Base-by-base conservation (phyloP, 208 protist genomes). In the Trypanosoma congolense region DNA sequence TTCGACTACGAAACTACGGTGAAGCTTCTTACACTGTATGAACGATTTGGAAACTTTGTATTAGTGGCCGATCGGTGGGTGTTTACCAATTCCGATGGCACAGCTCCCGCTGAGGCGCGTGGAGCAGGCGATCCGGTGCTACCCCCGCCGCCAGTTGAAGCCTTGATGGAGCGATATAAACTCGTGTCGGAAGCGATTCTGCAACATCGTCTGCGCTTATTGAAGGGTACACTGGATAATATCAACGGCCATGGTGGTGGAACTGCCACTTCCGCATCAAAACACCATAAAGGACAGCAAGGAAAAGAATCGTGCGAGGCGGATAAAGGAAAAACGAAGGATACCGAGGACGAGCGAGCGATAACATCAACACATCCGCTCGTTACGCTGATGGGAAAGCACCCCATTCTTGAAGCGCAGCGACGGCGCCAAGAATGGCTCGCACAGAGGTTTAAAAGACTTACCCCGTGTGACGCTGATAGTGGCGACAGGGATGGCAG, bases 51-150 rank as follows among this genome's bases (percentile, higher is more conserved):
- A 19, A 90, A 82, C 30, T 75, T 79, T 26, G 38, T 78, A 5
- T 62, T 90, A 18, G 56, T 80, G 16, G 68, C 51, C 5, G 82
- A 90, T 36, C 70, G 82, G 1, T 90, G 82, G 78, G 5, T 2
- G 4, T 54, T 24, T 38, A 56, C 44, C 9, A 47, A 70, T 21
- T 12, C 21, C n/a, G 14, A 25, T 33, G 36, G 30, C 18, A 29
- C 16, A 35, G 45, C 21, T 8, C 22, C 41, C 19, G 33, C 24
- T 2, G 18, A 9, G 2, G 26, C 2, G 30, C 18, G 4, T 18
- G 35, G 19, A 16, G 21, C 42, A 28, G 18, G n/a, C 26, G 40
- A 33, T 18, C 10, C 24, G 47, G n/a, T 12, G 19, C 12, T 28
- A 14, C 16, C 33, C 16, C 2, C 33, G 2, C 58, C 58, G 3